These are phyloP conservation scores for Diplogelasinospora grovesii DNA, from an alignment of 495 filamentous ascomycete species.

Conservation along the genomic window DNA sequence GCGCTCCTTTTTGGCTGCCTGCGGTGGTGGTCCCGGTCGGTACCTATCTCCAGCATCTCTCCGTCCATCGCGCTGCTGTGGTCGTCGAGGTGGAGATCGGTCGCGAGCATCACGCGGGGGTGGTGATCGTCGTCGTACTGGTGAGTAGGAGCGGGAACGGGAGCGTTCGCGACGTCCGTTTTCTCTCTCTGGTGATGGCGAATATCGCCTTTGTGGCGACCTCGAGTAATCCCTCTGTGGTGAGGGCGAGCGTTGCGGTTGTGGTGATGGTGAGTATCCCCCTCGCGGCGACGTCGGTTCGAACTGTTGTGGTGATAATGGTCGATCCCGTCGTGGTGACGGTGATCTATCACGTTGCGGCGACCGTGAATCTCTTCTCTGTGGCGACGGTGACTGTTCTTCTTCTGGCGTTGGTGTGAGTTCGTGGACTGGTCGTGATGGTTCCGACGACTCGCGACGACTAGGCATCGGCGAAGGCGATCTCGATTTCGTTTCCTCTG, in stretches of 20 bases:
- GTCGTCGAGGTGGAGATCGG: constrained; percentile 22
- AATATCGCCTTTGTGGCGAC: too few relatives aligned
- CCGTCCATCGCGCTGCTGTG: constrained; percentile 31
- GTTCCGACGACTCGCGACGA: constrained; percentile 9
- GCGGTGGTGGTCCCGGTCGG: constrained; percentile 30
- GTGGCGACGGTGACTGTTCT: constrained; percentile 7
- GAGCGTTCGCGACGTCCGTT: too few relatives aligned
- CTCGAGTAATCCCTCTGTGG: too few relatives aligned
- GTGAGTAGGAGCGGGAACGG: constrained; percentile 4
- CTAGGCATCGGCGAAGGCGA: constrained; percentile 20
- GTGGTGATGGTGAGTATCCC: too few relatives aligned
- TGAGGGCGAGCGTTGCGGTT: too few relatives aligned
- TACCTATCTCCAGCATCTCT: constrained; percentile 40
- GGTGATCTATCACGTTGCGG: constrained; percentile 5
- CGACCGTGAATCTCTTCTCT: neutral
- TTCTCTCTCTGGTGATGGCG: too few relatives aligned
- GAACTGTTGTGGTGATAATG: too few relatives aligned
- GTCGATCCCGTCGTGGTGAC: constrained; percentile 1
- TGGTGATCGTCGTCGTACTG: constrained; percentile 2
- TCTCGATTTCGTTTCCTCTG: too few relatives aligned
- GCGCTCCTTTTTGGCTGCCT: constrained; percentile 24
- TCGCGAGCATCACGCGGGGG: constrained; percentile 10
- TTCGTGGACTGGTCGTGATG: too few relatives aligned
- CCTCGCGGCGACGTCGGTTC: too few relatives aligned
- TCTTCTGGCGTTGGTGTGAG: too few relatives aligned